A percentile compares a stretch with the other conserved stretches of the same genome.
Evolutionary conservation across 1,139 yeast species (phyloP).

Genomic region (Yamadazyma sp.): DNA sequence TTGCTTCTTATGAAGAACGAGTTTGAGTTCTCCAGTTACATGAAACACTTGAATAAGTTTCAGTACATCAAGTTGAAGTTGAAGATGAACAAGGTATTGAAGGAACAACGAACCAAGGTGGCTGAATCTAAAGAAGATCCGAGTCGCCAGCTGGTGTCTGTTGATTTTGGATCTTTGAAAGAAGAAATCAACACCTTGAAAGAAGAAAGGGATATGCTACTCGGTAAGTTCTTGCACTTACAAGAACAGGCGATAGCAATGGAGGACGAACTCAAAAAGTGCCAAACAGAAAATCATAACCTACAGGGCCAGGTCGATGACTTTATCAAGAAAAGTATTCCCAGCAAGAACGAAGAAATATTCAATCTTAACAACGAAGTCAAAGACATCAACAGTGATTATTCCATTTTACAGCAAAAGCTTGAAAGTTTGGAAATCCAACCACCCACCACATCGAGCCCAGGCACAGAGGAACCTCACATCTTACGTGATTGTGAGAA

Average conservation of each 20-base stretch:
- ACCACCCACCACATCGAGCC: not conserved
- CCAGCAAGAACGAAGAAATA: constrained; percentile 27
- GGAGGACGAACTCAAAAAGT: not conserved
- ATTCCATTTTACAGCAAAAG: constrained; percentile 7
- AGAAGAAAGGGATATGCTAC: constrained; percentile 14
- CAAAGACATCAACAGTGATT: constrained; percentile 13
- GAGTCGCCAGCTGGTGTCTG: not conserved
- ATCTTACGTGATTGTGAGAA: constrained; percentile 20
- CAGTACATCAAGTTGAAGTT: constrained; percentile 40
- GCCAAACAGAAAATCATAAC: constrained; percentile 20
- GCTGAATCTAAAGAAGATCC: not conserved
- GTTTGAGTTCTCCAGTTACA: constrained; percentile 58
- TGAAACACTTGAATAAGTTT: constrained; percentile 51
- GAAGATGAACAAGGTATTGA: constrained; percentile 25
- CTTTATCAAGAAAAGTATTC: constrained; percentile 15
- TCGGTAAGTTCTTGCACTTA: constrained; percentile 3
- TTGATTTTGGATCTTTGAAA: not conserved
- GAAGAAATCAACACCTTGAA: constrained; percentile 16
- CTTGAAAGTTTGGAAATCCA: not conserved
- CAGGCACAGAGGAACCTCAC: not conserved
- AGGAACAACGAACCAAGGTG: constrained; percentile 6
- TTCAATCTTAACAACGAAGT: constrained; percentile 17
- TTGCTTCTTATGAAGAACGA: constrained; percentile 60
- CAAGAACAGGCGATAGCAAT: constrained; percentile 1
- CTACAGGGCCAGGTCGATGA: constrained; percentile 16